phyloP scores from a whole-genome alignment of 2,329 filamentous ascomycete genomes.

The Ambrosiella beaveri region DNA sequence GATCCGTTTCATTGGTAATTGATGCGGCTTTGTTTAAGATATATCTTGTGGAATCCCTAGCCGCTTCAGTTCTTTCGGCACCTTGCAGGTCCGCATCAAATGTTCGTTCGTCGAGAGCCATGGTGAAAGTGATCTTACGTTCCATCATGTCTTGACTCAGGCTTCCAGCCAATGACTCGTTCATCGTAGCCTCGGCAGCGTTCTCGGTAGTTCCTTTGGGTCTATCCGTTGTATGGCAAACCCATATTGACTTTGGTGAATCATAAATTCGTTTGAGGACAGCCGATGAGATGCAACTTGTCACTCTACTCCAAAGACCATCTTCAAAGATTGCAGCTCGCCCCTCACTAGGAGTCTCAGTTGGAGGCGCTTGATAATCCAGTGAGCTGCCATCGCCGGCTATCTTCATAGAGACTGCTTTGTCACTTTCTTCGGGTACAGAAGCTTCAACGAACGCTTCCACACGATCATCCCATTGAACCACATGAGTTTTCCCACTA shows the following conservation, averaged over 20 bases:
- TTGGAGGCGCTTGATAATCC: slow-evolving; percentile 25
- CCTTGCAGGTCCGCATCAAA: slow-evolving; percentile 25
- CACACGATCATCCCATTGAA: slow-evolving; percentile 39
- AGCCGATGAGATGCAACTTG: slow-evolving; percentile 27
- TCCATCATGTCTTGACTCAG: slow-evolving; percentile 19
- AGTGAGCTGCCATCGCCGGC: slow-evolving; percentile 18
- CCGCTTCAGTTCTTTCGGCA: slow-evolving; percentile 25
- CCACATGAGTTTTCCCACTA: slow-evolving; percentile 24
- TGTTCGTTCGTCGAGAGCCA: slow-evolving; percentile 26
- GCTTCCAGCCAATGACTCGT: slow-evolving; percentile 21
- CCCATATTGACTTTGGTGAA: slow-evolving; percentile 27
- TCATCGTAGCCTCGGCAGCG: slow-evolving; percentile 24
- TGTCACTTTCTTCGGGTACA: too few relatives aligned
- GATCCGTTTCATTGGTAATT: slow-evolving; percentile 21
- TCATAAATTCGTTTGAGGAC: slow-evolving; percentile 33
- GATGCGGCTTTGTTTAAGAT: slow-evolving; percentile 18
- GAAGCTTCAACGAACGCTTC: slow-evolving; percentile 26
- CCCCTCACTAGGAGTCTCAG: slow-evolving; percentile 13
- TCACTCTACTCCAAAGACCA: slow-evolving; percentile 35
- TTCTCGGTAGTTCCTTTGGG: slow-evolving; percentile 27
- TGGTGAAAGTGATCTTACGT: slow-evolving; percentile 31
- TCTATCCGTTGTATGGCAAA: slow-evolving; percentile 35
- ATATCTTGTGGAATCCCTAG: slow-evolving; percentile 31
- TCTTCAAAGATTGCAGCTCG: slow-evolving; percentile 17
- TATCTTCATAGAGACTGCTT: too few relatives aligned